Base-by-base conservation (phyloP, 2,329 filamentous ascomycete genomes). In the Xylariaceae sp. region DNA sequence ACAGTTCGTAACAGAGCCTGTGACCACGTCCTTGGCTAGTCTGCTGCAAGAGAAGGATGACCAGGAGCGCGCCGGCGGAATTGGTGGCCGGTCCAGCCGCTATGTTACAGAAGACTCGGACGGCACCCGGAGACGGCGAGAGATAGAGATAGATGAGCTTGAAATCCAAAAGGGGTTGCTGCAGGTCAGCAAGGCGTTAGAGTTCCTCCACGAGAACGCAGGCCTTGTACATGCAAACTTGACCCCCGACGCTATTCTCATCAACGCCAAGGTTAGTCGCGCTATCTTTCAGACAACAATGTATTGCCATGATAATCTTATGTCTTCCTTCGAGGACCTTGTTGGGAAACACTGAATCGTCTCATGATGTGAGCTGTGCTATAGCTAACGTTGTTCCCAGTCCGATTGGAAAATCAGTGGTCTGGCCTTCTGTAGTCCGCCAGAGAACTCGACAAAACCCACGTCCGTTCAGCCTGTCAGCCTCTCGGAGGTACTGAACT, bases 401-500 rank as follows among this genome's bases (percentile, higher is more conserved):
- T 95, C 88, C 36, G 93, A 98, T 64, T 98, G 93, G 93, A 98
- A 98, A 64, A 87, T 98, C 47, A 91, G 89, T 54, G 93, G 91
- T n/a, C 76, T 98, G 30, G 81, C 86, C 0, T 98, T 96, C 63
- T 88, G 86, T 60, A 87, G 87, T 34, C 87, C 89, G 12, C 80
- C 87, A 37, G 86, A 89, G 53, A 78, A 79, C 54, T 87, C 86
- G 16, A 83, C 80, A 19, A 83, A 85, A 51, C 74, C 83, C 34
- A 86, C 87, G 3, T 85, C 87, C 3, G 80, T 95, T 37, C 76
- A 83, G 32, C 85, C 88, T 9, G 83, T 97, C 52, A 87, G 81
- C 49, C 75, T 97, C 16, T 84, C 86, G 19, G 89, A 96, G 64
- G 82, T 84, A 13, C 73, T 96, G 16, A 89, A 94, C 62, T 76